A percentile compares a stretch with the other conserved stretches of the same genome.
Conservation (phyloP, 2,329 filamentous ascomycete genomes). For the Alternaria triticina region DNA sequence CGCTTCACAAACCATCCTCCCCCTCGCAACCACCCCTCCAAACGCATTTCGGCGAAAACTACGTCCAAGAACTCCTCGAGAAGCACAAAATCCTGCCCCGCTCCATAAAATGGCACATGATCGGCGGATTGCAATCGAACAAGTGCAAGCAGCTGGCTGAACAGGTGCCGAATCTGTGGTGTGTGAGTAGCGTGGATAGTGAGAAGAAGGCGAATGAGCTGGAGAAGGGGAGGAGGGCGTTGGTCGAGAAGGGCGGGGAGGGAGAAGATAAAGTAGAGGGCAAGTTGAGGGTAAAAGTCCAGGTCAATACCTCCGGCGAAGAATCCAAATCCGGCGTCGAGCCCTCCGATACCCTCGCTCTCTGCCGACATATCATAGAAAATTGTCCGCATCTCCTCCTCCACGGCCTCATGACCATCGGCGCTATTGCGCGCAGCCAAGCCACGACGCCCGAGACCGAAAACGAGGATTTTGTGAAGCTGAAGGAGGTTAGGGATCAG, state of each 20-base stretch:
- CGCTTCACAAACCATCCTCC: slow-evolving; percentile 69
- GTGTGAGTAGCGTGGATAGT: slow-evolving; percentile 88
- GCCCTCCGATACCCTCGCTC: slow-evolving; percentile 66
- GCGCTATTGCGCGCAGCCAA: slow-evolving; percentile 84
- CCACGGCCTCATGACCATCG: slow-evolving; percentile 94
- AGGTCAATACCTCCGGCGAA: slow-evolving; percentile 95
- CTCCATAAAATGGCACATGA: slow-evolving; percentile 92
- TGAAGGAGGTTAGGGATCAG: slow-evolving; percentile 73
- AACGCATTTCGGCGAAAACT: slow-evolving; percentile 94
- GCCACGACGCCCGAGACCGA: slow-evolving; percentile 74
- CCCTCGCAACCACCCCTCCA: slow-evolving; percentile 51
- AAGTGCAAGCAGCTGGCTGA: slow-evolving; percentile 87
- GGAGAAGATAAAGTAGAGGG: slow-evolving; percentile 30
- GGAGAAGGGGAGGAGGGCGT: slow-evolving; percentile 73
- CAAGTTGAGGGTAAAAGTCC: slow-evolving; percentile 77
- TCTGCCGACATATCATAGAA: slow-evolving; percentile 74
- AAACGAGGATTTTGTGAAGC: slow-evolving; percentile 83
- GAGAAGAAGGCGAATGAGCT: slow-evolving; percentile 85
- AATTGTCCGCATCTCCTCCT: slow-evolving; percentile 76
- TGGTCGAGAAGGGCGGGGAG: slow-evolving; percentile 45
- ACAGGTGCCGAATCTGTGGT: slow-evolving; percentile 86
- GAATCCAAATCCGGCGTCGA: slow-evolving; percentile 81
- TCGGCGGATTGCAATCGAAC: slow-evolving; percentile 90
- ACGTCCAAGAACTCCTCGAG: slow-evolving; percentile 78
- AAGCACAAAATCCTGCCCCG: slow-evolving; percentile 81